Percentiles rank a stretch among this genome's conserved stretches.
These are phyloP conservation scores for Farysia itapuensis DNA, from an alignment of 1,284 basidiomycete species.

Conservation along the genomic window DNA sequence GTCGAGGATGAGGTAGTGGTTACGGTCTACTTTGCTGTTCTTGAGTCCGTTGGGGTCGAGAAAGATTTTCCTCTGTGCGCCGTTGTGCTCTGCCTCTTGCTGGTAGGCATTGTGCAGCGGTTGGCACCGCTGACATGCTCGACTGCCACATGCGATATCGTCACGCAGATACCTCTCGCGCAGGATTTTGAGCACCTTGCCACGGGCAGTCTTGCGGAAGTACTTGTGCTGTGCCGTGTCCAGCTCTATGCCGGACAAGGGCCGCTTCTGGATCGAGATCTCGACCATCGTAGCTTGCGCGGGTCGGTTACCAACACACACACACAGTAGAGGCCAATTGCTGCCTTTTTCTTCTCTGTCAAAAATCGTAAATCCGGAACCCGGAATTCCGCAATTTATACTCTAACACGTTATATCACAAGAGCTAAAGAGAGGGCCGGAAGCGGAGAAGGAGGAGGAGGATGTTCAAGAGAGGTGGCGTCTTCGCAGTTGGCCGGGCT, in stretches of 20 bases:
- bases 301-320: no score
- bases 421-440: no score
- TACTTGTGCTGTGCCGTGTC: constrained; percentile 47
- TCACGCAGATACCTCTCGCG: constrained; percentile 91
- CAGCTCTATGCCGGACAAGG: constrained; percentile 35
- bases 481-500: no score
- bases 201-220: constrained; percentile 77
- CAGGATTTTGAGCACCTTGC: constrained; percentile 94
- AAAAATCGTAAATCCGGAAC: no score
- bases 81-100: constrained; percentile 59
- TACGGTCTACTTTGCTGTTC: constrained; percentile 32
- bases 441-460: no score
- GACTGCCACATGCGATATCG: constrained; percentile 87
- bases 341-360: no score
- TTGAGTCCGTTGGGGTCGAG: constrained; percentile 33
- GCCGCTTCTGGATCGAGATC: constrained; percentile 56
- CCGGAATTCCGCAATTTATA: no score
- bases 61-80: constrained; percentile 64
- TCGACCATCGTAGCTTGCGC: constrained; percentile 40
- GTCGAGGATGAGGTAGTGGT: constrained; percentile 85
- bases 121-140: constrained; percentile 66
- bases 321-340: no score
- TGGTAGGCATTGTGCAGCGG: constrained; percentile 31
- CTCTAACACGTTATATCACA: no score
- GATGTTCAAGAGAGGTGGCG: no score